phyloP scores from a whole-genome alignment of 805 yeast genomes.

The Yamadazyma takamatsuzukensis region DNA sequence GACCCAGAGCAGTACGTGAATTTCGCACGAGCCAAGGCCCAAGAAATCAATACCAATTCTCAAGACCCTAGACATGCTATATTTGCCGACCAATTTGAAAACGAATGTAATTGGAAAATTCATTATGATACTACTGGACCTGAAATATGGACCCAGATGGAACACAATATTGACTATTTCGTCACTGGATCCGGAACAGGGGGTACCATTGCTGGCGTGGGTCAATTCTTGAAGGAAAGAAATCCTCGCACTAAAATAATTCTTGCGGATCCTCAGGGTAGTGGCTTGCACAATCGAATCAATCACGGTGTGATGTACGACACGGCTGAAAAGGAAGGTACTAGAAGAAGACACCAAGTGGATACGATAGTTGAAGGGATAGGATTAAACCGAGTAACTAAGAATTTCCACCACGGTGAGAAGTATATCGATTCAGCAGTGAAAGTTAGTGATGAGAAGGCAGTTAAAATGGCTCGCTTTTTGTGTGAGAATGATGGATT shows the following conservation, averaged over 20 bases:
- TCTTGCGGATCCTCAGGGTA: slow-evolving; percentile 94
- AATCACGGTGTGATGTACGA: slow-evolving; percentile 95
- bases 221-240: slow-evolving; percentile 72
- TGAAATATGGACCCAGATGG: slow-evolving; percentile 77
- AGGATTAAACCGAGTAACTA: slow-evolving; percentile 83
- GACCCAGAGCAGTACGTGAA: slow-evolving; percentile 93
- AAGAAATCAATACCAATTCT: slow-evolving; percentile 39
- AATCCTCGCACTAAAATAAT: slow-evolving; percentile 45
- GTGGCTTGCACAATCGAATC: slow-evolving; percentile 82
- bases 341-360: slow-evolving; percentile 91
- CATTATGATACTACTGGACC: slow-evolving; percentile 89
- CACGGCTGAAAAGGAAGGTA: slow-evolving; percentile 83
- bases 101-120: slow-evolving; percentile 81
- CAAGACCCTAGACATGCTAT: slow-evolving; percentile 52
- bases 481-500: slow-evolving; percentile 81
- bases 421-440: slow-evolving; percentile 70
- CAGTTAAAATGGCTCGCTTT: slow-evolving; percentile 83
- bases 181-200: slow-evolving; percentile 96
- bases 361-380: slow-evolving; percentile 94
- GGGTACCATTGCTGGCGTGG: slow-evolving; percentile 92
- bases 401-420: slow-evolving; percentile 74
- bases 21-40: slow-evolving; percentile 70
- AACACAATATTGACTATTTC: slow-evolving; percentile 64
- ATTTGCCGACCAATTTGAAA: slow-evolving; percentile 95
- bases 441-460: slow-evolving; percentile 75